Evolutionary conservation across 2,329 filamentous ascomycete species (phyloP).

Genomic region (Stemphylium beticola): DNA sequence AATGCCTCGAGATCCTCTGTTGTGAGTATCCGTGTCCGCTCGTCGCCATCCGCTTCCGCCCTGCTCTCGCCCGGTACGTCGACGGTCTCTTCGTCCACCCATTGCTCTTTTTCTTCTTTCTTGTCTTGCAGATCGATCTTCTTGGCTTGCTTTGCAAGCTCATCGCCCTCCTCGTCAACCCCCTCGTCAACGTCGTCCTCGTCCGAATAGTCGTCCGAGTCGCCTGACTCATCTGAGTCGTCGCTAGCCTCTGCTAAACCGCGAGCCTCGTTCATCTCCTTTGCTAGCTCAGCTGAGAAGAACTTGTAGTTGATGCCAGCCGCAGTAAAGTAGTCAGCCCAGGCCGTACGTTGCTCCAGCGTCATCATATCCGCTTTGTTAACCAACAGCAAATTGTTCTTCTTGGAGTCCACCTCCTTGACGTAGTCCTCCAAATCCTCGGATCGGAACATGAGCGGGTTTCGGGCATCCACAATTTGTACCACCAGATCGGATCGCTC

Average conservation of each 20-base stretch:
- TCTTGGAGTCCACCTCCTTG: conserved; percentile 85
- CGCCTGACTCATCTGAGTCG: conserved; percentile 27
- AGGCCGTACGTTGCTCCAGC: conserved; percentile 75
- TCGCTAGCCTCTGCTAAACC: conserved; percentile 61
- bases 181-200: conserved; percentile 54
- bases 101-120: conserved; percentile 49
- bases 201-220: conserved; percentile 43
- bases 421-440: conserved; percentile 94
- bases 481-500: conserved; percentile 95
- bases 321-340: conserved; percentile 85
- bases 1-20: conserved; percentile 91
- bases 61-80: conserved; percentile 46
- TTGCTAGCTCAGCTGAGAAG: conserved; percentile 92
- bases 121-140: conserved; percentile 56
- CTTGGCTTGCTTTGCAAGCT: conserved; percentile 51
- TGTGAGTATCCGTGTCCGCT: conserved; percentile 75
- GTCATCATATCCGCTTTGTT: conserved; percentile 99
- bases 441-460: conserved; percentile 90
- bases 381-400: conserved; percentile 89
- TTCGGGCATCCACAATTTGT: conserved; percentile 97
- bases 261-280: conserved; percentile 81
- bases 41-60: conserved; percentile 48
- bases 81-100: conserved; percentile 49
- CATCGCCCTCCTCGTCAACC: conserved; percentile 58
- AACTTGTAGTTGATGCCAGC: conserved; percentile 89